Evolutionary conservation across 108 stramenopile genomes (phyloP), one percentile per base, ranked within the genome.

Genomic region (Fragilariopsis cylindrus): DNA sequence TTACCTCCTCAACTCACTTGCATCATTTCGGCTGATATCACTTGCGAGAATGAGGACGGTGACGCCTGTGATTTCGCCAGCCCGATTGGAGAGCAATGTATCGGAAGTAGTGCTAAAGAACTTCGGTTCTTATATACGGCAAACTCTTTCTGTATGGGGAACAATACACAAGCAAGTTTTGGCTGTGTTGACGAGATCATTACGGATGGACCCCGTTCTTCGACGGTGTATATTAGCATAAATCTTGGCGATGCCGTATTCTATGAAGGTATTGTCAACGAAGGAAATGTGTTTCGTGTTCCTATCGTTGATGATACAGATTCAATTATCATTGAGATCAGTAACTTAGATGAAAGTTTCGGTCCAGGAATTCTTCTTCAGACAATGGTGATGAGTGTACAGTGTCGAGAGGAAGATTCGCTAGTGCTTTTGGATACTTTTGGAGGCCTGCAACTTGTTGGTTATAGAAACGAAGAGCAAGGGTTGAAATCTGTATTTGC

Each of bases 391-490:
- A 44, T 80, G 62, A 46, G 49, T 21, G 57, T 58, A 9, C 42
- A 18, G 39, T 80, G 79, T 57, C 49, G 46, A 21, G 66, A 45
- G 44, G 57, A 68, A 15, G 73, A 48, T 30, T 63, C 57, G 7
- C 40, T 81, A 4, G 60, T 43, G 12, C 80, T 81, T n/a, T 48
- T 73, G 40, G 42, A 67, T 18, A 76, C 39, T 16, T 81, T 71
- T 56, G 80, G 80, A 16, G 13, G 39, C n/a, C 57, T 81, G 5
- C 75, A 81, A 42, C 75, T 81, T n/a, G 65, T 71, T 53, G 80
- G 80, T 2, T 81, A 62, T 52, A 9, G 45, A 21, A 80, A 80
- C 19, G 62, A 45, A 30, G 63, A 75, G 7, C 39, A 58, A 39
- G 74, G 74, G 21, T 40, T 69, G 18, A 64, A 69, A 60, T 52